phyloP scores from a whole-genome alignment of 73 alveolate genomes.

The Symbiodinium pilosum region DNA sequence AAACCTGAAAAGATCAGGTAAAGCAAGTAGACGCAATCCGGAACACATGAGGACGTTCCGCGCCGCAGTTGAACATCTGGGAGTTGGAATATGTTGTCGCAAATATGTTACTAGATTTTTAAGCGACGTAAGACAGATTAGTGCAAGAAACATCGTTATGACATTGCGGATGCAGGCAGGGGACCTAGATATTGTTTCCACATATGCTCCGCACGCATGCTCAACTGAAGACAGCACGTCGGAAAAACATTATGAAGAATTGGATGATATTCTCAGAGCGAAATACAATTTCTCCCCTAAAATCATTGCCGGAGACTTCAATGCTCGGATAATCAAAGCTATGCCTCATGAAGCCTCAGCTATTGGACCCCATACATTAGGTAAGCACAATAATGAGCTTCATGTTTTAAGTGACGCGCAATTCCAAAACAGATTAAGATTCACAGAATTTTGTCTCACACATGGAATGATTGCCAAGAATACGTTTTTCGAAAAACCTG shows the following conservation, averaged over 20 bases:
- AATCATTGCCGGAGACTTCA: neutral
- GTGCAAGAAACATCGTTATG: neutral
- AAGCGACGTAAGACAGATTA: neutral
- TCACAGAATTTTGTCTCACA: neutral
- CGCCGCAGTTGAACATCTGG: neutral
- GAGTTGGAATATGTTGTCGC: neutral
- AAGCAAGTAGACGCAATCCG: neutral
- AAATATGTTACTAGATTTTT: neutral
- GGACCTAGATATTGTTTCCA: neutral
- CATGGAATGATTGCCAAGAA: neutral
- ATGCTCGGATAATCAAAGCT: neutral
- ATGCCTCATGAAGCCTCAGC: neutral
- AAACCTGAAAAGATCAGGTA: neutral
- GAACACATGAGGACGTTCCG: neutral
- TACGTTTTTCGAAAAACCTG: neutral
- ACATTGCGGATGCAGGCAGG: neutral
- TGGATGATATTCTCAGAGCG: neutral
- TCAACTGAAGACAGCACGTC: neutral
- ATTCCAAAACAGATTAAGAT: neutral
- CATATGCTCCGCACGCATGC: constrained; percentile 18
- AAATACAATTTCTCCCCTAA: neutral
- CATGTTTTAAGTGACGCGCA: neutral
- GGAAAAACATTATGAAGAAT: neutral
- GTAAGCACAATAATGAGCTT: neutral
- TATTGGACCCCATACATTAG: neutral